Evolutionary conservation across 2,329 filamentous ascomycete species (phyloP).

Genomic region (Triangularia setosa): DNA sequence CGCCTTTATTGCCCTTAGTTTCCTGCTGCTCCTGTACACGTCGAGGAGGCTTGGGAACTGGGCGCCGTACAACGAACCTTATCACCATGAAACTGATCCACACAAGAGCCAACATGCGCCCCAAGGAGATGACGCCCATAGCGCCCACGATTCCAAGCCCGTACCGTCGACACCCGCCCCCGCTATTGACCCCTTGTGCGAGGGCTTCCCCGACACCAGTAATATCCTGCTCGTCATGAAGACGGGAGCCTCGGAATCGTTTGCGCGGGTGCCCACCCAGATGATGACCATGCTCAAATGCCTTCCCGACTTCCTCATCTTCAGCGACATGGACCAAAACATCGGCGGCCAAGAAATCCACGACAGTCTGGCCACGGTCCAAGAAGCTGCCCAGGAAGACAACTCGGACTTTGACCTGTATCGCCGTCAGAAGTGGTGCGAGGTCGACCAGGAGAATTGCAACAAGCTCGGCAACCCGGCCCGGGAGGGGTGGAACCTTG

Average conservation of each 20-base stretch:
- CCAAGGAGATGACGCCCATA: conserved; percentile 4
- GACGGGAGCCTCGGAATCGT: conserved; percentile 54
- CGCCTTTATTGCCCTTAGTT: conserved; percentile 28
- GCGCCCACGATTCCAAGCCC: conserved; percentile 8
- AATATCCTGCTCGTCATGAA: conserved; percentile 48
- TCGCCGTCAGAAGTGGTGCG: conserved; percentile 42
- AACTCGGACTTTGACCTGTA: conserved; percentile 51
- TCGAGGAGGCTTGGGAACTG: conserved; percentile 31
- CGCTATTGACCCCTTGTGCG: conserved; percentile 32
- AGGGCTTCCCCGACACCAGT: conserved; percentile 23
- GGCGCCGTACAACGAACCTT: conserved; percentile 28
- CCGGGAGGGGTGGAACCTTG: conserved; percentile 48
- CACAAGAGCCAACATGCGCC: conserved; percentile 20
- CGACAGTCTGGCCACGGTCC: conserved; percentile 45
- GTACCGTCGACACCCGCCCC: background rate
- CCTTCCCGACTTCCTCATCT: conserved; percentile 52
- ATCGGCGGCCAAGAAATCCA: conserved; percentile 43
- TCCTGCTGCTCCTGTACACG: conserved; percentile 33
- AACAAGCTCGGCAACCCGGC: conserved; percentile 31
- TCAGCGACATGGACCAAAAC: conserved; percentile 51
- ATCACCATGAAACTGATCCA: conserved; percentile 23
- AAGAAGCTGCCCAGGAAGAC: conserved; percentile 39
- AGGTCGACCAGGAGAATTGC: conserved; percentile 43
- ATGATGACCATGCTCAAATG: conserved; percentile 47
- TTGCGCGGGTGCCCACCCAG: conserved; percentile 50